A percentile compares a stretch with the other conserved stretches of the same genome.
Evolutionary conservation across 768 basidiomycete species (phyloP).

Genomic region (Mycena belliarum): DNA sequence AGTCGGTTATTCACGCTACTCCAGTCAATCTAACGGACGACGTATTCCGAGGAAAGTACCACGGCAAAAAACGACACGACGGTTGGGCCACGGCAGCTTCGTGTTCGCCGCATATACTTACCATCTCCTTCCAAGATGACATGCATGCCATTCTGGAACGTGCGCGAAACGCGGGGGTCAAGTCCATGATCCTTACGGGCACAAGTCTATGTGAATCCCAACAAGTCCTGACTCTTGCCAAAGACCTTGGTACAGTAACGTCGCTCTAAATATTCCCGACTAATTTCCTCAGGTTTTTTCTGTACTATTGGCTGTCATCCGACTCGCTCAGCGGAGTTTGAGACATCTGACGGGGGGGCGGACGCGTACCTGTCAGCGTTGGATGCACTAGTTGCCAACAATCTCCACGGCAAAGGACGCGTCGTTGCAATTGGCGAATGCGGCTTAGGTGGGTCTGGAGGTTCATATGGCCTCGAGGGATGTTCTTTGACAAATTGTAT

Average conservation of each 20-base stretch:
- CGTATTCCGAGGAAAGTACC: conserved; percentile 54
- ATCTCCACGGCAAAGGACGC: conserved; percentile 54
- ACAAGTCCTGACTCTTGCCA: conserved; percentile 61
- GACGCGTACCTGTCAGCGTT: conserved; percentile 63
- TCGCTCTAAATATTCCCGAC: not conserved
- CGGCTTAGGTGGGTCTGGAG: conserved; percentile 59
- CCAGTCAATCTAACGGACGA: conserved; percentile 59
- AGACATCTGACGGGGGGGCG: conserved; percentile 53
- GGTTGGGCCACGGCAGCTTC: conserved; percentile 31
- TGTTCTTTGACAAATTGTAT: too few species aligned
- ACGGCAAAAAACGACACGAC: conserved; percentile 50
- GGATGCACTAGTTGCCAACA: conserved; percentile 50
- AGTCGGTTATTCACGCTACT: not conserved
- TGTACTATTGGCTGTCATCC: conserved; percentile 83
- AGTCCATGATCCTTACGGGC: conserved; percentile 76
- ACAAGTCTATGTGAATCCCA: conserved; percentile 65
- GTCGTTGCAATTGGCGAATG: conserved; percentile 80
- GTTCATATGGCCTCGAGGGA: too few species aligned
- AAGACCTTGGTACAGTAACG: conserved; percentile 43
- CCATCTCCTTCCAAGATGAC: conserved; percentile 50
- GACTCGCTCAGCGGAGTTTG: conserved; percentile 71
- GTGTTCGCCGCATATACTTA: not conserved
- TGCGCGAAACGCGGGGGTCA: conserved; percentile 59
- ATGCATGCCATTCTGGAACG: conserved; percentile 58
- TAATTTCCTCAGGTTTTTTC: conserved; percentile 49